phyloP scores from a whole-genome alignment of 2,329 filamentous ascomycete genomes.

The Xylaria hypoxylon region DNA sequence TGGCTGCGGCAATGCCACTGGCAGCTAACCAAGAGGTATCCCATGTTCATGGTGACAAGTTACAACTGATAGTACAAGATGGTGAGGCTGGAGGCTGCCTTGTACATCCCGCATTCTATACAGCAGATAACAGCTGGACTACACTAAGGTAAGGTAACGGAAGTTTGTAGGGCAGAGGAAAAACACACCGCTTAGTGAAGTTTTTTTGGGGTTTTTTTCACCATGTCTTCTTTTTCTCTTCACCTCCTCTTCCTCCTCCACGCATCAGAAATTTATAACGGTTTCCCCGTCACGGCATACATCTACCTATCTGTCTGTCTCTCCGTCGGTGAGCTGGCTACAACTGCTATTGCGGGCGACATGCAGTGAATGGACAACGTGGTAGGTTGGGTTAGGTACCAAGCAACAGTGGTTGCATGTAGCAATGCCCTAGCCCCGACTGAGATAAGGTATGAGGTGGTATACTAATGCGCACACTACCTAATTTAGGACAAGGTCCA shows the following conservation, averaged over 20 bases:
- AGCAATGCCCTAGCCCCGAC: constrained; percentile 32
- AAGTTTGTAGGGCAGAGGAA: too few species aligned
- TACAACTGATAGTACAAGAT: constrained; percentile 8
- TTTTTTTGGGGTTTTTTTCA: background rate
- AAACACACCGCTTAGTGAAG: background rate
- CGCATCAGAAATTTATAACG: background rate
- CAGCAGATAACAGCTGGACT: background rate
- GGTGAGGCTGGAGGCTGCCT: constrained; percentile 29
- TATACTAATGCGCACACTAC: constrained; percentile 32
- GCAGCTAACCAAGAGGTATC: constrained; percentile 7
- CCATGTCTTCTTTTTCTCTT: background rate
- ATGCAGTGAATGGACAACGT: constrained; percentile 38
- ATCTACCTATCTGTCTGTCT: constrained; percentile 3
- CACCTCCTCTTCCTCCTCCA: constrained; percentile 1
- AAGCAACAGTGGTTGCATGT: constrained; percentile 38
- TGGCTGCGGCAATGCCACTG: constrained; percentile 18
- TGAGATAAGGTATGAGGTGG: constrained; percentile 27
- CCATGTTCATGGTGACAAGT: constrained; percentile 4
- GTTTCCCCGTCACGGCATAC: constrained; percentile 27
- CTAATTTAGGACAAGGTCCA: constrained; percentile 32
- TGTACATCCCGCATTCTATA: constrained; percentile 12
- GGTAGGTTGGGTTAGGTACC: constrained; percentile 40
- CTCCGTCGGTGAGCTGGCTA: constrained; percentile 39
- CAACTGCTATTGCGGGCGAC: constrained; percentile 31
- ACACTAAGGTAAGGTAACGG: too few species aligned